Base-by-base conservation (phyloP, 2,329 filamentous ascomycete species). In the Beauveria brongniartii region DNA sequence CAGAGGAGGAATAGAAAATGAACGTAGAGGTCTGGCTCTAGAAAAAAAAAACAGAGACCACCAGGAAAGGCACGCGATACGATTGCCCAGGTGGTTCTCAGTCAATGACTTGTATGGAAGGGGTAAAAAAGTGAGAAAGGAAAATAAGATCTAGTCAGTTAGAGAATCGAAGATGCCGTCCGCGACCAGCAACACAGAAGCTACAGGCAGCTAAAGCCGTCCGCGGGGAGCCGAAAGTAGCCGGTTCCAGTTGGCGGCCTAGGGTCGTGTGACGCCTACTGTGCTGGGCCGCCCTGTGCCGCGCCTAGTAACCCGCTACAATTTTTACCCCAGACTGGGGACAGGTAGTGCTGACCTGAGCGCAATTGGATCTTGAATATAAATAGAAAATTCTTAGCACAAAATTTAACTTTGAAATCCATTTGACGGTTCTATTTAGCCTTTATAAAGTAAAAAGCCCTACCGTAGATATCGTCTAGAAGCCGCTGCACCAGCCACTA, bases 221-320 rank as follows among this genome's bases (percentile, higher is more conserved):
- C 71, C 70, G 70, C 64, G 66, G 68, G 66, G 69, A 72, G 69
- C 71, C 71, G 71, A 66, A 65, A 66, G 65, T 73, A 73, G 65
- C 70, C 71, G 59, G 22, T 59, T 52, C 47, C 47, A 51, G 47
- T 30, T 22, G 24, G 26, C 24, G 7, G 7, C 12, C 37, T 24
- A n/a, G n/a, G n/a, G 54, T 57, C 44, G 43, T 56, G 55, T 56
- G 55, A 58, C 30, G 44, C n/a, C 34, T 30, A 26, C 26, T 41
- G 48, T 20, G 47, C 56, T 59, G 48, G 47, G 48, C 56, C 56
- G 48, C 41, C 37, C 52, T 59, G 56, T 59, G 56, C 56, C 48
- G 56, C 46, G 47, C 47, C 47, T 10, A 26, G 46, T 20, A 37
- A 51, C 47, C 34, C 26, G 48, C 56, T 46, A 37, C 34, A 37